phyloP scores from a whole-genome alignment of 148 eudicot genomes.

The Mesembryanthemum crystallinum region DNA sequence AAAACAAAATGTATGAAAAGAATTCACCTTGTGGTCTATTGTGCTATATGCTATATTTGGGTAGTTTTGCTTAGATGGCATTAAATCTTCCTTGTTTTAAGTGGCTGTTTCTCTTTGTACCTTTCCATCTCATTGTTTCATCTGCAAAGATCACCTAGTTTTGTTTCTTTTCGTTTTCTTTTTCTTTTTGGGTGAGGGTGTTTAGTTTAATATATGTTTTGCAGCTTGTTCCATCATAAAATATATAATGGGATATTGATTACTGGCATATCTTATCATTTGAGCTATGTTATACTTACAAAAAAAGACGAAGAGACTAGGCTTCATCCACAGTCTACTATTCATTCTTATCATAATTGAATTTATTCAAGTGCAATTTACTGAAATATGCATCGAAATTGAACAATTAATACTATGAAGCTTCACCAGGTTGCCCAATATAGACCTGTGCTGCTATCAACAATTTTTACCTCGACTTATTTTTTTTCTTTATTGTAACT shows the following conservation, averaged over 20 bases:
- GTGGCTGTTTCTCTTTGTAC: neutral
- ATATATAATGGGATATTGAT: slow-evolving; percentile 2
- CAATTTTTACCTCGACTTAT: too few relatives aligned
- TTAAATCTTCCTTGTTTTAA: neutral
- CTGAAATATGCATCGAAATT: neutral
- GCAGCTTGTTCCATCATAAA: neutral
- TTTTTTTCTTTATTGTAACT: too few relatives aligned
- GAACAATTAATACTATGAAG: neutral
- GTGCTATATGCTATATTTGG: neutral
- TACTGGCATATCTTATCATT: neutral
- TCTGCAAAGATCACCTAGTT: neutral
- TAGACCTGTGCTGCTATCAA: neutral
- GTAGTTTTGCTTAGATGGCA: neutral
- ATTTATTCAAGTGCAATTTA: neutral
- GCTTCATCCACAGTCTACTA: neutral
- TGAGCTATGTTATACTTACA: neutral
- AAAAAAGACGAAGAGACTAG: neutral
- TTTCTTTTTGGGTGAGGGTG: neutral
- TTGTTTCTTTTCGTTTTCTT: neutral
- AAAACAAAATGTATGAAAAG: neutral
- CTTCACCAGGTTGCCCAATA: neutral
- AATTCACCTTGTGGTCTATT: neutral
- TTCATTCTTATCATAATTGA: neutral
- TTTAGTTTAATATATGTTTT: too few relatives aligned
- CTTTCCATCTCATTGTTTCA: neutral